These are phyloP conservation scores for Tetracladium maxilliforme DNA, from an alignment of 2,329 filamentous ascomycete genomes.

Conservation along the genomic window DNA sequence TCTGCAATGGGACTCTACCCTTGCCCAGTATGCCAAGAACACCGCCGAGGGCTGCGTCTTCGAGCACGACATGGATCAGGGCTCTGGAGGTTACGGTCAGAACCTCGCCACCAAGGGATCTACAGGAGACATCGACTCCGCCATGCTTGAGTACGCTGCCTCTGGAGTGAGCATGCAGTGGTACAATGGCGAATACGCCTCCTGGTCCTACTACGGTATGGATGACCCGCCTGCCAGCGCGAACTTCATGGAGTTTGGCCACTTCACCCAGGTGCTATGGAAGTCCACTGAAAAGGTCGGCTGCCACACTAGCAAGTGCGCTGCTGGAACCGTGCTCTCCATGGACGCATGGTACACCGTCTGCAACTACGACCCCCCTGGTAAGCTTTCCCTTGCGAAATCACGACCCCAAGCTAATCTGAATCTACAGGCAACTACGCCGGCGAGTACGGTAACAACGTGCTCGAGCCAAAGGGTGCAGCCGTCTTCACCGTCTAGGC, in stretches of 20 bases:
- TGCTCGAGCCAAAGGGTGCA: constrained; percentile 23
- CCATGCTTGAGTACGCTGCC: too few species aligned
- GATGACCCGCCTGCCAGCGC: constrained; percentile 40
- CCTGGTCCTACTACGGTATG: constrained; percentile 44
- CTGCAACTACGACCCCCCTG: constrained; percentile 71
- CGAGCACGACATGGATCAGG: constrained; percentile 58
- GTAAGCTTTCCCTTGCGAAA: constrained; percentile 30
- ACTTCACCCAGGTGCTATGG: constrained; percentile 69
- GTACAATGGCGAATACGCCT: constrained; percentile 68
- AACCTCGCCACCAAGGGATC: constrained; percentile 63
- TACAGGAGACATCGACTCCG: constrained; percentile 28
- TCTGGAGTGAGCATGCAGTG: constrained; percentile 66
- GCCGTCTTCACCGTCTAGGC: constrained; percentile 17
- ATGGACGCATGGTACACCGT: constrained; percentile 61
- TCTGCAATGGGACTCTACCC: constrained; percentile 49
- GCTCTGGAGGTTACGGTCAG: constrained; percentile 64
- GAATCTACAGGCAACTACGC: constrained; percentile 32
- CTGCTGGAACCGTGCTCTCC: constrained; percentile 27
- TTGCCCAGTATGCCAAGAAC: constrained; percentile 47
- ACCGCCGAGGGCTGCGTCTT: constrained; percentile 58
- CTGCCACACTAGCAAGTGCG: constrained; percentile 44
- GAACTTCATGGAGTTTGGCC: constrained; percentile 55
- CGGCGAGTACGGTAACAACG: constrained; percentile 35
- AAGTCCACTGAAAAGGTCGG: constrained; percentile 43
- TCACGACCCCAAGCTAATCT: constrained; percentile 11